Evolutionary conservation across 2,329 filamentous ascomycete genomes (phyloP).

Genomic region (Verticillium longisporum): DNA sequence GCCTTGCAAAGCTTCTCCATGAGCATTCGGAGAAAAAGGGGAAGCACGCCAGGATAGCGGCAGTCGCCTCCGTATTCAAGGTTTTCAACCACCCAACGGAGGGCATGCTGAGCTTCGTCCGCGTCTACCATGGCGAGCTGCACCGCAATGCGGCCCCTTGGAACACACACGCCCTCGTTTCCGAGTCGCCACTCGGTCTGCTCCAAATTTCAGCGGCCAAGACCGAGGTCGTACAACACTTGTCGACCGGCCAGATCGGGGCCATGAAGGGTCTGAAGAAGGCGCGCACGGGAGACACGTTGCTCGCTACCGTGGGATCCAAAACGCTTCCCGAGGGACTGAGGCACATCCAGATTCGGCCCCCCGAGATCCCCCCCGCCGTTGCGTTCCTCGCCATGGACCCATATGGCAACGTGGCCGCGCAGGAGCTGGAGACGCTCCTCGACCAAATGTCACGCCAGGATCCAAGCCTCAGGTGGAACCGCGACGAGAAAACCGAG

Average conservation of each 20-base stretch:
- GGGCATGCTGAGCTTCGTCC: conserved; percentile 84
- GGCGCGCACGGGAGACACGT: conserved; percentile 88
- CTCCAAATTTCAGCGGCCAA: conserved; percentile 87
- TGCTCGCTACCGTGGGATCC: conserved; percentile 63
- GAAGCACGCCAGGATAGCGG: conserved; percentile 26
- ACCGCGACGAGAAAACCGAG: conserved; percentile 79
- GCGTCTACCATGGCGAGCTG: conserved; percentile 81
- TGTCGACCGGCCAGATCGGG: conserved; percentile 85
- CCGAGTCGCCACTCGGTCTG: conserved; percentile 73
- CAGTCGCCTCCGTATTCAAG: conserved; percentile 76
- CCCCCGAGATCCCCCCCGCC: conserved; percentile 83
- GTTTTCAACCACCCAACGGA: conserved; percentile 83
- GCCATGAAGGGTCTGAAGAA: conserved; percentile 86
- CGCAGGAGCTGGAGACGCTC: conserved; percentile 70
- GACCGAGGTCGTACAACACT: conserved; percentile 73
- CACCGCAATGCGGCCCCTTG: conserved; percentile 69
- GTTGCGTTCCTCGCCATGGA: conserved; percentile 97
- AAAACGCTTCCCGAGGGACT: conserved; percentile 61
- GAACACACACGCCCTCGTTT: conserved; percentile 78
- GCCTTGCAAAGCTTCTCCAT: conserved; percentile 23
- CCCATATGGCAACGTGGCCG: conserved; percentile 67
- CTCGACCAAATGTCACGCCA: conserved; percentile 77
- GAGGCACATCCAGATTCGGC: conserved; percentile 72
- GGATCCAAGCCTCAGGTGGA: conserved; percentile 85
- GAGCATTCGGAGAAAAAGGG: conserved; percentile 21